These are phyloP conservation scores for Eremochloa ophiuroides DNA, from an alignment of 176 grass and related monocot species.

Conservation along the genomic window DNA sequence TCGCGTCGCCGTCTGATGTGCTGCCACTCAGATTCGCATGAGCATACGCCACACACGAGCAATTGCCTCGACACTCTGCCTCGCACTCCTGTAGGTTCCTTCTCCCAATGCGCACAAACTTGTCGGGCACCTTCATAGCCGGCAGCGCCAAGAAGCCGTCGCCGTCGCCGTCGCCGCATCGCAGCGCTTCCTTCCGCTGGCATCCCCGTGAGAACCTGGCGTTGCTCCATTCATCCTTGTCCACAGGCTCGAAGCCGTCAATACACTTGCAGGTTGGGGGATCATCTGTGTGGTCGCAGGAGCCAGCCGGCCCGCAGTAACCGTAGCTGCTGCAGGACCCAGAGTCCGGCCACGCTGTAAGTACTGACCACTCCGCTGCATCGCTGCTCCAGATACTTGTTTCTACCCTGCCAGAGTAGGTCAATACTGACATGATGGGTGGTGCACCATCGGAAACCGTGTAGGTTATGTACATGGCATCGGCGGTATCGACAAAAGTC, in stretches of 20 bases:
- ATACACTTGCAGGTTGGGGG: conserved; percentile 8
- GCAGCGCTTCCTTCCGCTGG: neutral
- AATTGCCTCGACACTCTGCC: conserved; percentile 35
- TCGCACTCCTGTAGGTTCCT: conserved; percentile 21
- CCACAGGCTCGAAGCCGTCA: conserved; percentile 9
- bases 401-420: neutral
- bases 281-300: neutral
- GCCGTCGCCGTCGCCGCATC: neutral
- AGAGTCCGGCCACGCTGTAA: accelerated
- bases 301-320: neutral
- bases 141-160: neutral
- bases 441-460: neutral
- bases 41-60: conserved; percentile 53
- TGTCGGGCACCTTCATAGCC: neutral
- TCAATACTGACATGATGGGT: neutral
- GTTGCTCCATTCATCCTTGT: neutral
- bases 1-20: neutral
- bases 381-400: neutral
- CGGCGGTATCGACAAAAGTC: neutral
- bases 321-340: neutral
- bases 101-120: neutral
- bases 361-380: neutral
- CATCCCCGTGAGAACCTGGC: conserved; percentile 10
- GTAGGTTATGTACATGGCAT: neutral
- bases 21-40: neutral